Evolutionary conservation across 2,329 filamentous ascomycete genomes (phyloP).

Genomic region (Hypoxylon sp.): DNA sequence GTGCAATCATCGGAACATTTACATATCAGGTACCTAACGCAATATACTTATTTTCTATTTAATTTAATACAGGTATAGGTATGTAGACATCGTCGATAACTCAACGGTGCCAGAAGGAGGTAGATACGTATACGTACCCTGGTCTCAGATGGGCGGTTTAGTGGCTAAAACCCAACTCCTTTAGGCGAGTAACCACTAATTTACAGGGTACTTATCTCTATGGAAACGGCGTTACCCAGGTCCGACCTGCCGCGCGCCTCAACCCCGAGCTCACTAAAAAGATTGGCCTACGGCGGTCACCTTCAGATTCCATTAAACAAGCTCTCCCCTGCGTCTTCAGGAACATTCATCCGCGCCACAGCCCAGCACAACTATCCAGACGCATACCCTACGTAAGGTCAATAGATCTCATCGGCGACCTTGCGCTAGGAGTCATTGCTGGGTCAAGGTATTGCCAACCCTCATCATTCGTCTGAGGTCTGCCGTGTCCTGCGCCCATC

Average conservation of each 20-base stretch:
- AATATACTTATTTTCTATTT: too few relatives aligned
- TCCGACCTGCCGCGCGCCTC: slow-evolving; percentile 28
- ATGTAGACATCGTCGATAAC: neutral
- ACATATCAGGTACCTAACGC: too few relatives aligned
- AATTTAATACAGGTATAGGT: too few relatives aligned
- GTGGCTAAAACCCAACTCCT: slow-evolving; percentile 1
- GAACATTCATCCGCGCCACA: slow-evolving; percentile 8
- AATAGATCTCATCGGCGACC: slow-evolving; percentile 4
- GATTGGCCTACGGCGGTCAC: slow-evolving; percentile 25
- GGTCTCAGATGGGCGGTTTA: too few relatives aligned
- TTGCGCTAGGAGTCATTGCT: neutral
- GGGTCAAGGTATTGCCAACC: neutral
- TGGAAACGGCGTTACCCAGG: slow-evolving; percentile 32
- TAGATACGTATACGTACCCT: too few relatives aligned
- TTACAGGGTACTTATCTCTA: slow-evolving; percentile 2
- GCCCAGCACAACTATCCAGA: neutral
- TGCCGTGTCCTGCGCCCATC: neutral
- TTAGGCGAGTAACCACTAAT: slow-evolving; percentile 11
- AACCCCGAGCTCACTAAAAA: slow-evolving; percentile 29
- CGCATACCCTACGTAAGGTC: slow-evolving; percentile 1
- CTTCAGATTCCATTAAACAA: slow-evolving; percentile 17
- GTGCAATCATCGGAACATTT: neutral
- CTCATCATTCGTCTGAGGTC: neutral
- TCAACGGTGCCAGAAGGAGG: too few relatives aligned
- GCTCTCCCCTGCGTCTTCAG: slow-evolving; percentile 22